Percentiles rank a stretch among this genome's conserved stretches.
Evolutionary conservation across 1,139 yeast species (phyloP).

Genomic region (Yamadazyma aaseri): DNA sequence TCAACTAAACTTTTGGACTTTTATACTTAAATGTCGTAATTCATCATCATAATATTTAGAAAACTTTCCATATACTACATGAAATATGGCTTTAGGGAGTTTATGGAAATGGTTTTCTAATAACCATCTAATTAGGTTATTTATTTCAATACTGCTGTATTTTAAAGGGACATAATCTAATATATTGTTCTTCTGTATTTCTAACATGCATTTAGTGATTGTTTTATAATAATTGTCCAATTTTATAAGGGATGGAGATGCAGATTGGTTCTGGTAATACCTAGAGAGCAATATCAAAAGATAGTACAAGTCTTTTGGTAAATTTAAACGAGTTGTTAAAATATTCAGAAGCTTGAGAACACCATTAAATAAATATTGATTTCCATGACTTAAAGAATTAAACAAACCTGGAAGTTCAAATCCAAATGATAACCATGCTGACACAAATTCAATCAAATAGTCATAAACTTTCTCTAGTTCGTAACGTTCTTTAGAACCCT

Average conservation of each 20-base stretch:
- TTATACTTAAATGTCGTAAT: slow-evolving; percentile 6
- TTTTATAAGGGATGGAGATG: neutral
- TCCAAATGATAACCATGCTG: slow-evolving; percentile 29
- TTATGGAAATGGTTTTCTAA: slow-evolving; percentile 3
- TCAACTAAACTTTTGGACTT: slow-evolving; percentile 1
- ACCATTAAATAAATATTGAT: slow-evolving; percentile 29
- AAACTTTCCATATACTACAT: slow-evolving; percentile 12
- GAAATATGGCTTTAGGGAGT: slow-evolving; percentile 7
- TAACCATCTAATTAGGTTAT: slow-evolving; percentile 14
- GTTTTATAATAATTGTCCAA: neutral
- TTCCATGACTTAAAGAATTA: slow-evolving; percentile 32
- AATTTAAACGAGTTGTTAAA: neutral
- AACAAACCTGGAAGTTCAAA: slow-evolving; percentile 21
- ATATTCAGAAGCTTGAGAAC: slow-evolving; percentile 11
- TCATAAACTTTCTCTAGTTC: neutral
- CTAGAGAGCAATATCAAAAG: slow-evolving; percentile 4
- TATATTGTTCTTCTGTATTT: slow-evolving; percentile 8
- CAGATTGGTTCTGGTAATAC: slow-evolving; percentile 3
- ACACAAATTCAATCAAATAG: slow-evolving; percentile 6
- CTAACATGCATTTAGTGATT: neutral
- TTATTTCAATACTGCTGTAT: slow-evolving; percentile 9
- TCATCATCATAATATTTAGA: slow-evolving; percentile 11
- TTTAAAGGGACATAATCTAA: slow-evolving; percentile 10
- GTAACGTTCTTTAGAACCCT: neutral
- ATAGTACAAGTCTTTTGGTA: slow-evolving; percentile 1